A percentile compares a stretch with the other conserved stretches of the same genome.
These are phyloP conservation scores for Spizellomyces sp. DNA, from an alignment of 192 early-diverging fungal species.

Conservation along the genomic window DNA sequence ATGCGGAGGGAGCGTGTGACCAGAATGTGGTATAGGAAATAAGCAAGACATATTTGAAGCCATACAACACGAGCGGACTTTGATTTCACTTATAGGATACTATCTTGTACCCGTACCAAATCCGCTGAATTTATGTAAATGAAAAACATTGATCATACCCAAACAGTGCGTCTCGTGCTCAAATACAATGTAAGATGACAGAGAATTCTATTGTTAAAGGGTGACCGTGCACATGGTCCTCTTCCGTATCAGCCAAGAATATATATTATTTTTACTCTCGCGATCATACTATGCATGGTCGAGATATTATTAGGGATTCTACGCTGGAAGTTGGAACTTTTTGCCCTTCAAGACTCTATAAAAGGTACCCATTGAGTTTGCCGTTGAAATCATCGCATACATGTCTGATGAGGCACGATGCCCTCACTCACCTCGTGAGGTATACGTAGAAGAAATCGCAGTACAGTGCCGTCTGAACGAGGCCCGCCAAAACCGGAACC, in stretches of 20 bases:
- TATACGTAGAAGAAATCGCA: constrained; percentile 99
- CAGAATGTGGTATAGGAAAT: constrained; percentile 56
- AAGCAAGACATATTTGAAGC: not conserved
- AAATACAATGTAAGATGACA: too few relatives aligned
- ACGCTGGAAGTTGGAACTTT: constrained; percentile 31
- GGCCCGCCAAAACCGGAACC: constrained; percentile 87
- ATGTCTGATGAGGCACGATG: not conserved
- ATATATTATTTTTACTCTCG: too few relatives aligned
- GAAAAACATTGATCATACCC: too few relatives aligned
- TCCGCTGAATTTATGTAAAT: too few relatives aligned
- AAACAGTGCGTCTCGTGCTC: too few relatives aligned
- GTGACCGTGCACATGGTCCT: too few relatives aligned
- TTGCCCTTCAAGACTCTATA: constrained; percentile 31
- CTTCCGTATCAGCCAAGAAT: too few relatives aligned
- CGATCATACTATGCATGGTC: too few relatives aligned
- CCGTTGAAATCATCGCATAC: not conserved
- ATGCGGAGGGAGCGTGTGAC: constrained; percentile 73
- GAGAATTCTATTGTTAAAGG: too few relatives aligned
- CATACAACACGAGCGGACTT: too few relatives aligned
- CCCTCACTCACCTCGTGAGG: constrained; percentile 68
- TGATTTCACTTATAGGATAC: too few relatives aligned
- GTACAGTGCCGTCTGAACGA: constrained; percentile 93
- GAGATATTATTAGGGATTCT: not conserved
- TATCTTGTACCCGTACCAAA: too few relatives aligned
- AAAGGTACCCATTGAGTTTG: not conserved